These are phyloP conservation scores for Epichloe bromicola DNA, from an alignment of 2,329 filamentous ascomycete genomes.

Conservation along the genomic window DNA sequence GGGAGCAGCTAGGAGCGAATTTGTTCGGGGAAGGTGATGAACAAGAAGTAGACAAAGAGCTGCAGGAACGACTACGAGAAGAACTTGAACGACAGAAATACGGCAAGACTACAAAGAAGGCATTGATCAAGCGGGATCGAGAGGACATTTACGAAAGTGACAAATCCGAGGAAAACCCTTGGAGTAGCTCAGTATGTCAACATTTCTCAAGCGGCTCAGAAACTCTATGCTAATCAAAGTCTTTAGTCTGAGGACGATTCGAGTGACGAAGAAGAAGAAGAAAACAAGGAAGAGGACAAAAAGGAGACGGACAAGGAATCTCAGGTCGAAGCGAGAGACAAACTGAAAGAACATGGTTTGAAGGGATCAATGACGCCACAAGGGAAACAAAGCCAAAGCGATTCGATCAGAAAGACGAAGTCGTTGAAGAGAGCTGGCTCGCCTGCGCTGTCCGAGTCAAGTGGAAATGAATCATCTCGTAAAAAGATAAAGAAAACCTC, in stretches of 20 bases:
- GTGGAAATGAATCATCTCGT: conserved; percentile 78
- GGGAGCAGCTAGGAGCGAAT: conserved; percentile 77
- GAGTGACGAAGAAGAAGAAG: conserved; percentile 21
- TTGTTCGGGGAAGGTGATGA: conserved; percentile 62
- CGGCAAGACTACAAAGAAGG: conserved; percentile 68
- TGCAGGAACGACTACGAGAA: conserved; percentile 56
- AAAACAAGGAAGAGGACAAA: conserved; percentile 45
- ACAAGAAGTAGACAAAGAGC: conserved; percentile 58
- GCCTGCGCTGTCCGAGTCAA: conserved; percentile 78
- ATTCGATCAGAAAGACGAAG: conserved; percentile 37
- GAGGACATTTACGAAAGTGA: conserved; percentile 77
- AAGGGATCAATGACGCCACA: conserved; percentile 53
- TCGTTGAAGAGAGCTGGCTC: conserved; percentile 74
- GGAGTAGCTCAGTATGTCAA: conserved; percentile 24
- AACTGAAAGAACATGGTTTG: conserved; percentile 42
- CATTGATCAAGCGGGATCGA: conserved; percentile 72
- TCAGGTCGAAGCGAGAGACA: conserved; percentile 36
- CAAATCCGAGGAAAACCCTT: conserved; percentile 30
- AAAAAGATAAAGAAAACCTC: conserved; percentile 59
- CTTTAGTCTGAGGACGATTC: conserved; percentile 36
- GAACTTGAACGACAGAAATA: conserved; percentile 56
- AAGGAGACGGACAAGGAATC: conserved; percentile 51
- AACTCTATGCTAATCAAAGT: conserved; percentile 9
- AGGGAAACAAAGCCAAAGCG: conserved; percentile 31
- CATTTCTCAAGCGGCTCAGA: too few relatives aligned